Evolutionary conservation across 257 asterid species (phyloP), one percentile per base, ranked within the genome.

Genomic region (Agastache rugosa): DNA sequence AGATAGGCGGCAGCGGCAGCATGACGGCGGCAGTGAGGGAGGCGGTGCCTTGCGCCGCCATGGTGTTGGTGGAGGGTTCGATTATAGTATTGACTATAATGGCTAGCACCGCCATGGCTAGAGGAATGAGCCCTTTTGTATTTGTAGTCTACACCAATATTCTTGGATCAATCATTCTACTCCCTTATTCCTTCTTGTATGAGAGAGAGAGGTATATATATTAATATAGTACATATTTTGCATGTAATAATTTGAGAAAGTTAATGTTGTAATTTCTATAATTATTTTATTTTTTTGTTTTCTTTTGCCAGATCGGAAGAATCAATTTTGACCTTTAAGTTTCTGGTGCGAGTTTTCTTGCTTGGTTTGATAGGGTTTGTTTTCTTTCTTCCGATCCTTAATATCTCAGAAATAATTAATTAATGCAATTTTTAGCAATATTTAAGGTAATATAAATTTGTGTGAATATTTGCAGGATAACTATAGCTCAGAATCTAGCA

Each of bases 141-240:
- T 91, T 91, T 53, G 97, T 89, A 63, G 97, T 87, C 55, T 89
- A 87, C 51, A 87, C 97, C 0, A 89, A 91, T 81, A 86, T 84
- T 74, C 88, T 91, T 82, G 90, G 82, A 70, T 85, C 93, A 0
- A 51, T 91, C 35, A 66, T 91, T 34, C 88, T 91, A 11, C 81
- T 87, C 11, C 88, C 85, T 50, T 83, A 61, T 78, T 80, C 84
- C 17, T 84, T 77, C 80, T 31, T 74, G 6, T 78, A 54, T 65
- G 67, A 84, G 31, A 63, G 63, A 68, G 76, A 90, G 62, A 80
- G 84, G 96, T 90, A 65, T 12, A n/a, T 27, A 3, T 39, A 39
- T 2, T 6, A 37, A 9, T 37, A 1, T 7, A 2, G 1, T 45
- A 31, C 29, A 6, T 9, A 35, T 50, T 35, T 27, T 53, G 44